A percentile compares a stretch with the other conserved stretches of the same genome.
Evolutionary conservation across 1,139 yeast genomes (phyloP).

Genomic region (Geotrichum australiense): DNA sequence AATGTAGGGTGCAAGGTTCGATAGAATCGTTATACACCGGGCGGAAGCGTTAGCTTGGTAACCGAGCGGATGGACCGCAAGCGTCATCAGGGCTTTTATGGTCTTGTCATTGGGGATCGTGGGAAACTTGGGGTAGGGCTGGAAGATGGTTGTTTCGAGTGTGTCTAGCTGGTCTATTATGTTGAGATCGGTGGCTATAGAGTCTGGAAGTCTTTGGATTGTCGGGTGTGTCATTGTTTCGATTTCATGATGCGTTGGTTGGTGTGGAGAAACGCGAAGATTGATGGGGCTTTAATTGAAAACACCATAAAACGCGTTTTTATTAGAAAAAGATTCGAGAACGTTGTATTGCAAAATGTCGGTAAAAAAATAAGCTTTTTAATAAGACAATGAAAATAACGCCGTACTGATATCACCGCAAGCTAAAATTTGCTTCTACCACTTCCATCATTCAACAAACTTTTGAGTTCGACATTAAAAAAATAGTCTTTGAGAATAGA

Average conservation of each 20-base stretch:
- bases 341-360: not conserved
- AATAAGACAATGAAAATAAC: no score
- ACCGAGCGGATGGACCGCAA: slow-evolving; percentile 1
- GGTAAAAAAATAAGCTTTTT: not conserved
- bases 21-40: not conserved
- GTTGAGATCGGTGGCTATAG: no score
- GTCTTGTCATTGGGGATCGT: not conserved
- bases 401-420: not conserved
- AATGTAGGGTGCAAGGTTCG: not conserved
- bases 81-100: not conserved
- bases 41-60: not conserved
- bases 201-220: no score
- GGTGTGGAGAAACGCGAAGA: no score
- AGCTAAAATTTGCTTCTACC: not conserved
- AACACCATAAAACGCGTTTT: no score
- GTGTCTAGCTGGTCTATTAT: no score
- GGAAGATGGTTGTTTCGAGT: not conserved
- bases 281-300: no score
- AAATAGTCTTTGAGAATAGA: not conserved
- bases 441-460: not conserved
- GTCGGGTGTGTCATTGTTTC: no score
- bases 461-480: not conserved
- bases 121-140: not conserved
- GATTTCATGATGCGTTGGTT: no score
- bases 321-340: no score